Evolutionary conservation across 2,329 filamentous ascomycete species (phyloP).

Genomic region (Plenodomus biglobosus): DNA sequence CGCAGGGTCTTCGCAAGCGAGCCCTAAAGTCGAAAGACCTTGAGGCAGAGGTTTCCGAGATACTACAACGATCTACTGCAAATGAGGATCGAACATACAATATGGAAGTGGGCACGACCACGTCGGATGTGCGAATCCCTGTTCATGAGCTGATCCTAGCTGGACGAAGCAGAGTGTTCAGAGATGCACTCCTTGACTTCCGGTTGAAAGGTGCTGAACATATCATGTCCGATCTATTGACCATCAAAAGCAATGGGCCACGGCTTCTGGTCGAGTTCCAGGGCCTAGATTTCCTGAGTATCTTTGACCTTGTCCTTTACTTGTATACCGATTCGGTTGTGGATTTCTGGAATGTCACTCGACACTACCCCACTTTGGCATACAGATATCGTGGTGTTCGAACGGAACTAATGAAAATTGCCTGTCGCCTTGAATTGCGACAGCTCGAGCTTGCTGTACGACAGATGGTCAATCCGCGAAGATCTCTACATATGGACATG

Average conservation of each 20-base stretch:
- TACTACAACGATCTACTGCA: slow-evolving; percentile 39
- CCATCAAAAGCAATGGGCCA: slow-evolving; percentile 56
- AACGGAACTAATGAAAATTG: slow-evolving; percentile 83
- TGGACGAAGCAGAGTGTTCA: slow-evolving; percentile 69
- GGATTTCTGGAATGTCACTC: slow-evolving; percentile 83
- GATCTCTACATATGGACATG: slow-evolving; percentile 69
- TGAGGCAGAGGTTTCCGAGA: slow-evolving; percentile 61
- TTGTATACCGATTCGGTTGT: slow-evolving; percentile 77
- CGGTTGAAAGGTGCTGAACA: slow-evolving; percentile 58
- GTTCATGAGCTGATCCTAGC: slow-evolving; percentile 80
- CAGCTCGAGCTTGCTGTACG: slow-evolving; percentile 76
- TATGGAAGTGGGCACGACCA: slow-evolving; percentile 54
- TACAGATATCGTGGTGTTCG: slow-evolving; percentile 78
- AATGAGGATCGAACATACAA: slow-evolving; percentile 50
- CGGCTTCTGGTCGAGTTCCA: slow-evolving; percentile 65
- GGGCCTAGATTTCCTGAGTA: slow-evolving; percentile 72
- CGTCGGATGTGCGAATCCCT: slow-evolving; percentile 72
- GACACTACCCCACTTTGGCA: slow-evolving; percentile 64
- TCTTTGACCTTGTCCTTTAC: slow-evolving; percentile 79
- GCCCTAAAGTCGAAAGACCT: slow-evolving; percentile 66
- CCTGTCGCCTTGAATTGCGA: slow-evolving; percentile 67
- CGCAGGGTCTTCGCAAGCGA: slow-evolving; percentile 57
- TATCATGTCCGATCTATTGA: slow-evolving; percentile 62
- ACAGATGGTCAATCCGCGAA: slow-evolving; percentile 67
- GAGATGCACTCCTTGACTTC: slow-evolving; percentile 59